Percentiles rank a stretch among this genome's conserved stretches.
phyloP scores from a whole-genome alignment of 2,329 filamentous ascomycete genomes.

The Metarhizium guizhouense region DNA sequence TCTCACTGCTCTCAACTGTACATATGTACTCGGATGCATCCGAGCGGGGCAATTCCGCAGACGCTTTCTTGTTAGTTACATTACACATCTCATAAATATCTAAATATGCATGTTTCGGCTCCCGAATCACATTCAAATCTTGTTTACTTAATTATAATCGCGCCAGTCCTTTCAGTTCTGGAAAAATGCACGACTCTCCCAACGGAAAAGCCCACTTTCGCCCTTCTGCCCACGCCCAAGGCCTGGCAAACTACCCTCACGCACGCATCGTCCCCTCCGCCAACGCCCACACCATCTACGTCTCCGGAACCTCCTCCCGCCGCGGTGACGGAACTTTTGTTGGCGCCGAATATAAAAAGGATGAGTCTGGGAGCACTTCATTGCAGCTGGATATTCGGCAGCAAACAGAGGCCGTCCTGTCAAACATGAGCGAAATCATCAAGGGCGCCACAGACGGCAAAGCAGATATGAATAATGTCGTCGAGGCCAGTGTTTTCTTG shows the following conservation, averaged over 20 bases:
- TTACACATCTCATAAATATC: background rate
- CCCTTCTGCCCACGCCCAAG: background rate
- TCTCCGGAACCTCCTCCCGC: conserved; percentile 28
- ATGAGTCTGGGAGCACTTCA: conserved; percentile 24
- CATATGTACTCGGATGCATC: background rate
- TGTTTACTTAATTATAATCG: background rate
- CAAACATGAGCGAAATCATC: conserved; percentile 28
- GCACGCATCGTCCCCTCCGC: conserved; percentile 23
- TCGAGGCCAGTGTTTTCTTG: conserved; percentile 31
- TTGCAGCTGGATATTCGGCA: conserved; percentile 23
- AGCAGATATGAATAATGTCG: conserved; percentile 26
- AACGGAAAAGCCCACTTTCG: background rate
- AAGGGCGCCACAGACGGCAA: conserved; percentile 25
- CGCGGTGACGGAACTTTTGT: conserved; percentile 24
- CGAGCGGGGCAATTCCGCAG: background rate
- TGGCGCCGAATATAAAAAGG: conserved; percentile 18
- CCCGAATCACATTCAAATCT: background rate
- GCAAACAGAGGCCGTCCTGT: conserved; percentile 29
- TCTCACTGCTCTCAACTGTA: no score
- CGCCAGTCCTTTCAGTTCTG: background rate
- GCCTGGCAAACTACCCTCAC: conserved; percentile 22
- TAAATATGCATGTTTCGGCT: background rate
- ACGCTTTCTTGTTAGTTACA: background rate
- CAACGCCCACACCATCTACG: conserved; percentile 27
- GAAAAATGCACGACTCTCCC: background rate